A percentile compares a stretch with the other conserved stretches of the same genome.
phyloP scores from a whole-genome alignment of 2,329 filamentous ascomycete genomes.

The Coniella vitis region DNA sequence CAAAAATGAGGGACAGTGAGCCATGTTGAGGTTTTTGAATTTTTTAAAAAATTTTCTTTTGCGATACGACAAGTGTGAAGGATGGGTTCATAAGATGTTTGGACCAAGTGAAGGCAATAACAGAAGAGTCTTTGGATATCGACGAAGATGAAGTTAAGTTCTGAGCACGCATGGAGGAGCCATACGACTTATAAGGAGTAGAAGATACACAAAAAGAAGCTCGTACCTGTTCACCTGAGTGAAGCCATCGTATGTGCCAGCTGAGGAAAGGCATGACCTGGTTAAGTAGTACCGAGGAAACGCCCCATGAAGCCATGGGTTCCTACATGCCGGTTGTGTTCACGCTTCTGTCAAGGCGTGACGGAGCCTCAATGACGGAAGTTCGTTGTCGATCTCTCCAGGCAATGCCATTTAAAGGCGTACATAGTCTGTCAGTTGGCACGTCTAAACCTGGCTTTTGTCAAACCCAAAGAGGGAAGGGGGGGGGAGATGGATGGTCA shows the following conservation, averaged over 20 bases:
- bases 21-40: not conserved
- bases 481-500: too few relatives aligned
- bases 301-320: not conserved
- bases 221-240: too few relatives aligned
- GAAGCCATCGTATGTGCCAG: conserved; percentile 1
- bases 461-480: not conserved
- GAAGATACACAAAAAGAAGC: too few relatives aligned
- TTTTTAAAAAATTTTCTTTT: not conserved
- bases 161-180: too few relatives aligned
- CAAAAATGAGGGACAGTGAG: not conserved
- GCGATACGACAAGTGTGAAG: too few relatives aligned
- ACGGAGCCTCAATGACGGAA: conserved; percentile 12
- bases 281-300: conserved; percentile 9
- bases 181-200: too few relatives aligned
- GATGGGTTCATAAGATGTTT: too few relatives aligned
- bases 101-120: too few relatives aligned
- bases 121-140: too few relatives aligned
- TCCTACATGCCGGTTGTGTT: conserved; percentile 1
- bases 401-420: conserved; percentile 2
- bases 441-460: too few relatives aligned
- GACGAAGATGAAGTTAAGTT: too few relatives aligned
- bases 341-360: conserved; percentile 2
- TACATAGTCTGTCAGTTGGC: not conserved
- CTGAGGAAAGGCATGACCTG: conserved; percentile 2
- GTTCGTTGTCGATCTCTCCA: conserved; percentile 5